These are phyloP conservation scores for Capillidium rhysosporum DNA, from an alignment of 371 early-diverging fungal species.

Conservation along the genomic window DNA sequence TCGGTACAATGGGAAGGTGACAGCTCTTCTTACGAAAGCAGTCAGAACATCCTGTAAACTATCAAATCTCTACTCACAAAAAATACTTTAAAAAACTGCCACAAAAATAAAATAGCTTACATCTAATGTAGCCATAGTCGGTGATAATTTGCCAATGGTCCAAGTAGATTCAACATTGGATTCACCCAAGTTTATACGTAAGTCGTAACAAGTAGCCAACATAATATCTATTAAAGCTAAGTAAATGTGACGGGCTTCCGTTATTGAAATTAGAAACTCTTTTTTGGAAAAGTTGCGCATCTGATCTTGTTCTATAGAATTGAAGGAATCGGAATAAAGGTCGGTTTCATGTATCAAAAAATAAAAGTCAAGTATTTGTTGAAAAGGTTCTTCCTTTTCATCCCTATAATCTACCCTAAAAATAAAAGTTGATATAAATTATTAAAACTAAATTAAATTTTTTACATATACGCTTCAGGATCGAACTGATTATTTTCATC, in stretches of 20 bases:
- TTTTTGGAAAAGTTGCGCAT: slow-evolving; percentile 65
- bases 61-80: slow-evolving; percentile 32
- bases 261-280: slow-evolving; percentile 29
- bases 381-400: slow-evolving; percentile 50
- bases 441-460: background rate
- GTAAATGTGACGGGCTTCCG: slow-evolving; percentile 43
- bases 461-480: slow-evolving; percentile 72
- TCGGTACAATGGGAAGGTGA: slow-evolving; percentile 74
- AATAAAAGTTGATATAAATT: background rate
- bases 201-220: slow-evolving; percentile 76
- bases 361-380: slow-evolving; percentile 41
- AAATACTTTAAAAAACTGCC: background rate
- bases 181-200: slow-evolving; percentile 69
- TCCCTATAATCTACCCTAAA: slow-evolving; percentile 37
- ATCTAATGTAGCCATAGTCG: slow-evolving; percentile 61
- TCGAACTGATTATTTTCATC: slow-evolving; percentile 69
- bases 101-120: slow-evolving; percentile 12
- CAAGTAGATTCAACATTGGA: slow-evolving; percentile 74
- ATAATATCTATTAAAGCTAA: slow-evolving; percentile 76
- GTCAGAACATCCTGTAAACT: slow-evolving; percentile 35
- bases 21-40: slow-evolving; percentile 47
- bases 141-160: slow-evolving; percentile 71
- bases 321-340: slow-evolving; percentile 17
- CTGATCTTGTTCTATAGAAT: slow-evolving; percentile 37
- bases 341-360: slow-evolving; percentile 15